Conservation (phyloP, 2,329 filamentous ascomycete species). For the Fusarium chlamydosporum region DNA sequence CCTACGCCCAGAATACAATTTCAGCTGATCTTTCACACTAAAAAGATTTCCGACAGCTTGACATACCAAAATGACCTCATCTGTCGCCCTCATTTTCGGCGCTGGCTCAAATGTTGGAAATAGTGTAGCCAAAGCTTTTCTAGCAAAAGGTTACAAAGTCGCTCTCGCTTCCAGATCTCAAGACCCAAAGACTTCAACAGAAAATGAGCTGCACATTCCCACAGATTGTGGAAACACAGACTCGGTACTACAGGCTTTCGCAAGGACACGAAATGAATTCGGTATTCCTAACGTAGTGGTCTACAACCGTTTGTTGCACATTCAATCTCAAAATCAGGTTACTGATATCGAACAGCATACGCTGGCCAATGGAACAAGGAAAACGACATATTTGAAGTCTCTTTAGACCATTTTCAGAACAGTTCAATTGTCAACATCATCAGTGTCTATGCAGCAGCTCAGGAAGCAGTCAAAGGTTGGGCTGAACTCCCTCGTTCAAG, state of each 20-base stretch:
- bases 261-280: not conserved
- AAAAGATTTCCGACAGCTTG: not conserved
- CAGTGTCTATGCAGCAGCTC: conserved; percentile 17
- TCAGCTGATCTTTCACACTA: too few species aligned
- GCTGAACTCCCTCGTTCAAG: not conserved
- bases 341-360: not conserved
- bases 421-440: conserved; percentile 1
- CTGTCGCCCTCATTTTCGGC: conserved; percentile 21
- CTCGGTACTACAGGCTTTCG: not conserved
- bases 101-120: conserved; percentile 25
- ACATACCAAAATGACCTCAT: not conserved
- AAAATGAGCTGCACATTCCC: conserved; percentile 5
- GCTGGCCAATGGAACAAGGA: not conserved
- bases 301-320: not conserved
- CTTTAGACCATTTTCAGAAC: not conserved
- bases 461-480: conserved; percentile 19
- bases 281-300: conserved; percentile 17
- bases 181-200: not conserved
- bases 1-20: too few species aligned
- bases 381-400: not conserved
- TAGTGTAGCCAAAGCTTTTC: conserved; percentile 23
- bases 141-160: conserved; percentile 21
- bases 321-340: rapidly evolving
- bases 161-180: conserved; percentile 17
- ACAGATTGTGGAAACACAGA: not conserved